Evolutionary conservation across 139 green algal species (phyloP).

Genomic region (Tetradesmus obliquus): DNA sequence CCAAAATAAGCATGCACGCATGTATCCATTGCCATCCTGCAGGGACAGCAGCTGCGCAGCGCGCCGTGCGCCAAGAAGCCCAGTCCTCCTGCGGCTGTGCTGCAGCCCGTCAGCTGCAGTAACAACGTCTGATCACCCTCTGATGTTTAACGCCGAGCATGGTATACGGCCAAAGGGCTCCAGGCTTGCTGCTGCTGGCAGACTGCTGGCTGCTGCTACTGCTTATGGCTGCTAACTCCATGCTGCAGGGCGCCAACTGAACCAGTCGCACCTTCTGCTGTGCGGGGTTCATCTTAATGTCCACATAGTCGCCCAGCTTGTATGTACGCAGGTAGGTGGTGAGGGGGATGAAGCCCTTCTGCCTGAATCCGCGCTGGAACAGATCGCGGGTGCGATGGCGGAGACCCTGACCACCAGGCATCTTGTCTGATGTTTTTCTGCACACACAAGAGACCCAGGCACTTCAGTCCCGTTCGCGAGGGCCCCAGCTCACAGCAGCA

Average conservation of each 20-base stretch:
- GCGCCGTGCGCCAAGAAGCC: too few species aligned
- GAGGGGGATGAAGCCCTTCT: conserved; percentile 93
- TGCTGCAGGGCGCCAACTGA: not conserved
- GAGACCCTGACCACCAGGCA: conserved; percentile 74
- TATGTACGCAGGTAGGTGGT: conserved; percentile 95
- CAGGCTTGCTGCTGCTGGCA: conserved; percentile 8
- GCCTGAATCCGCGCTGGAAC: conserved; percentile 88
- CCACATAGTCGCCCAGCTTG: conserved; percentile 98
- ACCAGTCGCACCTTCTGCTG: conserved; percentile 88
- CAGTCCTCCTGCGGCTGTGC: too few species aligned
- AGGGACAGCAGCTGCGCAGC: not conserved
- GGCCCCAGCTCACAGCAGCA: not conserved
- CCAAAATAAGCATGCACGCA: not conserved
- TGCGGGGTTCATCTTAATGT: conserved; percentile 98
- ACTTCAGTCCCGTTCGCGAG: not conserved
- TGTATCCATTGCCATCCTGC: not conserved
- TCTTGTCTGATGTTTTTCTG: conserved; percentile 50
- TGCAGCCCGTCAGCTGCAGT: not conserved
- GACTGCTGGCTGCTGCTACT: conserved; percentile 36
- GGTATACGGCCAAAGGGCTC: not conserved
- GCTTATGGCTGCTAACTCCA: not conserved
- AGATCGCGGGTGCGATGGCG: conserved; percentile 89
- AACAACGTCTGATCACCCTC: not conserved
- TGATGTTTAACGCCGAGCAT: not conserved
- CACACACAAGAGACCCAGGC: not conserved